phyloP scores from a whole-genome alignment of 2,329 filamentous ascomycete species.

The Xylariaceae sp. region DNA sequence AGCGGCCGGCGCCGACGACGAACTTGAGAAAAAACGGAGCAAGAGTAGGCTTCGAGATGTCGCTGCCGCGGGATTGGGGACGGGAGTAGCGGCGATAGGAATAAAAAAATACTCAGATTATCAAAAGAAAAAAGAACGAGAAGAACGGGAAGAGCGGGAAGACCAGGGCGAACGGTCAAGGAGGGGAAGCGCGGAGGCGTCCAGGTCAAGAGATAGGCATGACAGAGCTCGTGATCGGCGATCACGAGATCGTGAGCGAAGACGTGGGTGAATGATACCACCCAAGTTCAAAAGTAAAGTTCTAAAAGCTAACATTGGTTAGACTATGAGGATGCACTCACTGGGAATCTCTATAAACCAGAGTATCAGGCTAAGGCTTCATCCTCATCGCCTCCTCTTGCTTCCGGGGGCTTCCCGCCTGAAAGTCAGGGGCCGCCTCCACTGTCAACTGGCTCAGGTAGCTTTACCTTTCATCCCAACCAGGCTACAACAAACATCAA shows the following conservation, averaged over 20 bases:
- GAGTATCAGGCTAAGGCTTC: conserved; percentile 23
- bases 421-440: conserved; percentile 18
- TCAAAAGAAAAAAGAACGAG: conserved; percentile 41
- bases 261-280: conserved; percentile 25
- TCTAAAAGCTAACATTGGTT: conserved; percentile 17
- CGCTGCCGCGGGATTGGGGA: conserved; percentile 51
- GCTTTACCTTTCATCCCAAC: conserved; percentile 31
- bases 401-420: conserved; percentile 32
- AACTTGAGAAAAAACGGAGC: conserved; percentile 47
- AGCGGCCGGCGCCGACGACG: conserved; percentile 34
- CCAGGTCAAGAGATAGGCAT: conserved; percentile 25
- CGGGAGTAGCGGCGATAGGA: conserved; percentile 58
- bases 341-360: conserved; percentile 25
- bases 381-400: conserved; percentile 30
- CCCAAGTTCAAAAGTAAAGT: neutral
- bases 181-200: conserved; percentile 28
- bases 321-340: conserved; percentile 33
- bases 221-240: conserved; percentile 31
- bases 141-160: no score
- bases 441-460: conserved; percentile 21
- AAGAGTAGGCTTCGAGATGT: conserved; percentile 52
- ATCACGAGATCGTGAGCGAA: conserved; percentile 37
- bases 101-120: conserved; percentile 56
- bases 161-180: conserved; percentile 28
- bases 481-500: conserved; percentile 31